Base-by-base conservation (phyloP, 495 filamentous ascomycete genomes). In the Xylaria grammica region DNA sequence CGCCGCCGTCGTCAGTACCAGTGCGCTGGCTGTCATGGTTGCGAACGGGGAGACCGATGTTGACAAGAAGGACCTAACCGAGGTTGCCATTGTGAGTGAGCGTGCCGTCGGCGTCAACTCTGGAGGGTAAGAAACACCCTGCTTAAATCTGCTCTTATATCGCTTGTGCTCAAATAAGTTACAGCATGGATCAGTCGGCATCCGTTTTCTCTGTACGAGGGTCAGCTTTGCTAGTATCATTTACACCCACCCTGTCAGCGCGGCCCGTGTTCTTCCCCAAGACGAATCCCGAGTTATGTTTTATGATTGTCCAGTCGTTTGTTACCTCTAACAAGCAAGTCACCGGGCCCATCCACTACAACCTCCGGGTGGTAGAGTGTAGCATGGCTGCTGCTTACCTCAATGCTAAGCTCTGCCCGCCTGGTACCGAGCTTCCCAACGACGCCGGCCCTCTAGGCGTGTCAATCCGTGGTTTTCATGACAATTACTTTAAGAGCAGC, bases 51-150 rank as follows among this genome's bases (percentile, higher is more conserved):
- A 91, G 73, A 75, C 82, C 9, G 75, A 86, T 52, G 88, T 98
- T 36, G 88, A 94, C 72, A 97, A 97, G 82, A 93, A 89, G 65
- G 90, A 95, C 68, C 76, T 99, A 51, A 88, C 93, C 0, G 93
- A 97, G 72, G 80, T 98, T 38, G 93, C 95, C 17, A 92, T 99
- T 58, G 93, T 97, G 15, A 95, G 92, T 44, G 95, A 99, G 79
- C 84, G 96, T 29, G 90, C 92, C 15, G 96, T 97, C 5, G 95
- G 95, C 30, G 96, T 99, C 44, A 97, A 97, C 75, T 96, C 93
- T 5, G 95, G 95, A 73, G 95, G 94, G 87, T 91, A 78, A 79
- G 87, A 15, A 17, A 22, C n/a, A 22, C 32, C 3, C 15, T 26
- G 4, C 30, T 27, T 54, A 51, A 27, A 17, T 46, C 38, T 26